These are phyloP conservation scores for Lactarius hatsudake DNA, from an alignment of 768 basidiomycete species.

Conservation along the genomic window DNA sequence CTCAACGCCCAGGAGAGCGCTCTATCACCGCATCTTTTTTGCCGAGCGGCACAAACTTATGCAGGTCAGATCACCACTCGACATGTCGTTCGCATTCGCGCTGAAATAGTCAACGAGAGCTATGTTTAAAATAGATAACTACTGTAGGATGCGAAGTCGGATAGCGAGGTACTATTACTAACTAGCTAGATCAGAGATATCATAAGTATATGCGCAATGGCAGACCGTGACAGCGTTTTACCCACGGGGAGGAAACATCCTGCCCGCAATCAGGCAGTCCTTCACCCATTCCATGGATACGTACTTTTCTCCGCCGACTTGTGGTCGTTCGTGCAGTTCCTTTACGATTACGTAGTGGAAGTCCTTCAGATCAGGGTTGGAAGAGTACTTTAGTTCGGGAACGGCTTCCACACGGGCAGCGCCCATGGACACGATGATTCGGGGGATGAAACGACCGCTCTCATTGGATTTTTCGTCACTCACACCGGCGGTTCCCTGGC, in stretches of 20 bases:
- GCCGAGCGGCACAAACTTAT: neutral
- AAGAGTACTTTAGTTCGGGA: conserved; percentile 44
- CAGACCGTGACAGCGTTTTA: neutral
- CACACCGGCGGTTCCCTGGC: conserved; percentile 12
- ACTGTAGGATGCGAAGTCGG: neutral
- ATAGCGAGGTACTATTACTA: conserved; percentile 3
- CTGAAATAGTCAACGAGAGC: neutral
- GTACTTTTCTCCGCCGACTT: conserved; percentile 34
- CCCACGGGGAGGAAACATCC: conserved; percentile 39
- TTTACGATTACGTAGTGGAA: conserved; percentile 68
- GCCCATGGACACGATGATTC: conserved; percentile 77
- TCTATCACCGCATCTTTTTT: neutral
- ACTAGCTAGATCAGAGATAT: conserved; percentile 8
- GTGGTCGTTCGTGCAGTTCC: conserved; percentile 37
- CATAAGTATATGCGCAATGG: neutral
- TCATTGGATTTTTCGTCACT: conserved; percentile 32
- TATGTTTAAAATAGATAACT: conserved; percentile 9
- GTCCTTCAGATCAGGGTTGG: conserved; percentile 30
- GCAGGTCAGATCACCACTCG: neutral
- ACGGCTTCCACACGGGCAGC: conserved; percentile 68
- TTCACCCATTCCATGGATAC: conserved; percentile 74
- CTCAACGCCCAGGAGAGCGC: neutral
- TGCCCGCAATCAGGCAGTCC: conserved; percentile 66
- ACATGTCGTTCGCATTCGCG: neutral
- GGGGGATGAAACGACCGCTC: conserved; percentile 48